Evolutionary conservation across 2,329 filamentous ascomycete genomes (phyloP).

Genomic region (Nothomitra cinnamomea): DNA sequence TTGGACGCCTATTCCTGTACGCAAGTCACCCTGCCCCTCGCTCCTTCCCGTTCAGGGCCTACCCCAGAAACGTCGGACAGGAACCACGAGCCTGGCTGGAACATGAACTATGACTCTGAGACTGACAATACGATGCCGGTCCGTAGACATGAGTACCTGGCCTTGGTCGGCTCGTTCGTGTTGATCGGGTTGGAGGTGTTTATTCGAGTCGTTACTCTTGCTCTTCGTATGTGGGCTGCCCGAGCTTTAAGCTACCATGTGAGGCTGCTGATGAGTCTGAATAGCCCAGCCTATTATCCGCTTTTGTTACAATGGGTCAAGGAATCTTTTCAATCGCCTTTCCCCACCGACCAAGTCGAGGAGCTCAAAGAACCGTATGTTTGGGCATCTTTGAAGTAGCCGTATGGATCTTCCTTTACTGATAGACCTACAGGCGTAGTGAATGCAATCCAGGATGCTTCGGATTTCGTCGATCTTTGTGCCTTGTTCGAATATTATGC

Average conservation of each 20-base stretch:
- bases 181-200: slow-evolving; percentile 69
- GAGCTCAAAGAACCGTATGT: slow-evolving; percentile 40
- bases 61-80: too few relatives aligned
- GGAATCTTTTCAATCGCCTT: slow-evolving; percentile 64
- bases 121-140: background rate
- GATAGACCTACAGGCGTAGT: slow-evolving; percentile 39
- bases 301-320: slow-evolving; percentile 68
- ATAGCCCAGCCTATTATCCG: slow-evolving; percentile 62
- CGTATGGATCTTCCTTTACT: background rate
- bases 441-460: slow-evolving; percentile 63
- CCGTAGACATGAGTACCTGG: slow-evolving; percentile 52
- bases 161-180: slow-evolving; percentile 66
- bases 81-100: too few relatives aligned
- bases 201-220: slow-evolving; percentile 72
- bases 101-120: too few relatives aligned
- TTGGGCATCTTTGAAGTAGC: slow-evolving; percentile 9
- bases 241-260: slow-evolving; percentile 7
- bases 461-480: slow-evolving; percentile 91
- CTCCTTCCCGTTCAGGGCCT: slow-evolving; percentile 9
- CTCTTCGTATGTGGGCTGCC: slow-evolving; percentile 47
- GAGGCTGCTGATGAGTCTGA: slow-evolving; percentile 13
- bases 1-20: slow-evolving; percentile 38
- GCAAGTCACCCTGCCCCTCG: background rate
- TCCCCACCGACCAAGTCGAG: slow-evolving; percentile 52
- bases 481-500: slow-evolving; percentile 79